Conservation (phyloP, 805 yeast species). For the Suhomyces tanzawaensis region DNA sequence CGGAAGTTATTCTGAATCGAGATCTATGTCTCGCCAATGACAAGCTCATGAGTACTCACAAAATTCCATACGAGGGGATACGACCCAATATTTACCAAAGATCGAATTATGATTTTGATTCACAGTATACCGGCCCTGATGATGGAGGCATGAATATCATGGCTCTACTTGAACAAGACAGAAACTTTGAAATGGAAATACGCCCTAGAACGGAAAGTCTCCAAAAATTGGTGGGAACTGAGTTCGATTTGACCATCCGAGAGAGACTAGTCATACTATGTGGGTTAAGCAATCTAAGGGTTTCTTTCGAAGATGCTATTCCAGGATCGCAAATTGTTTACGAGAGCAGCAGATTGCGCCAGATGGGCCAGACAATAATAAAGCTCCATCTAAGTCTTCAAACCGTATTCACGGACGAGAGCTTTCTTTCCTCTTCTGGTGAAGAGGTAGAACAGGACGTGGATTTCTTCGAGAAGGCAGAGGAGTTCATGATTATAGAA, state of each 20-base stretch:
- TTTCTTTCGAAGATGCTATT: background rate
- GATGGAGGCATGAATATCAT: constrained; percentile 11
- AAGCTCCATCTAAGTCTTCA: constrained; percentile 21
- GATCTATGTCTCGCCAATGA: constrained; percentile 18
- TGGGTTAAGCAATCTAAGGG: constrained; percentile 25
- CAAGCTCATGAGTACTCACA: constrained; percentile 11
- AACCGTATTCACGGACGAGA: constrained; percentile 28
- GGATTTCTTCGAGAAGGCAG: constrained; percentile 16
- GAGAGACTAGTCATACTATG: constrained; percentile 28
- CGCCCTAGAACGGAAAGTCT: constrained; percentile 15
- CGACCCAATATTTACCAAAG: constrained; percentile 16
- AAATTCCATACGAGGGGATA: constrained; percentile 12
- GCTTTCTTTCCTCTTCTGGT: constrained; percentile 28
- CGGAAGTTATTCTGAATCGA: constrained; percentile 21
- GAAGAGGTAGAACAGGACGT: constrained; percentile 27
- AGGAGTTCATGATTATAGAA: constrained; percentile 17
- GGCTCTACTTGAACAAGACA: constrained; percentile 11
- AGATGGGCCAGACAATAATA: constrained; percentile 24
- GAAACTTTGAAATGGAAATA: constrained; percentile 1
- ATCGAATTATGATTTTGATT: constrained; percentile 14
- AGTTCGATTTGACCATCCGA: constrained; percentile 21
- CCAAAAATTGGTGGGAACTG: constrained; percentile 24
- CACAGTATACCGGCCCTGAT: constrained; percentile 5
- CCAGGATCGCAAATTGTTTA: background rate
- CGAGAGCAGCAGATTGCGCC: constrained; percentile 23